Evolutionary conservation across 106 monocot species (phyloP).

Genomic region (Narthecium ossifragum): DNA sequence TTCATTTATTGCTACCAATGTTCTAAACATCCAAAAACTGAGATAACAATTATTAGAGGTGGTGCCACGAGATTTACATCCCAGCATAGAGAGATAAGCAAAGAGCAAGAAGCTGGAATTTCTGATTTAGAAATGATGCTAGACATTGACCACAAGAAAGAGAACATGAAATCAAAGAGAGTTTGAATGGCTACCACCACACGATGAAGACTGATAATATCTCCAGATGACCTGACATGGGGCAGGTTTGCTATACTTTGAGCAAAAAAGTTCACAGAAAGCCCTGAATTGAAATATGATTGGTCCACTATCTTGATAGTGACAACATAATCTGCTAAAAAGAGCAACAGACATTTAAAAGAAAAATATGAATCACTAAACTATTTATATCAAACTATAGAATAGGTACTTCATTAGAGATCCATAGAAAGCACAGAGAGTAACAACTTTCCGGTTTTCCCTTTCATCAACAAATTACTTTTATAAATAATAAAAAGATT

Average conservation of each 20-base stretch:
- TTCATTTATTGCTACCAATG: too few species aligned
- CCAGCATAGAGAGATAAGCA: neutral
- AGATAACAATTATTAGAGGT: neutral
- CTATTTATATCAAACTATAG: neutral
- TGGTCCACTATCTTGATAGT: constrained; percentile 47
- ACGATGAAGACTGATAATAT: constrained; percentile 52
- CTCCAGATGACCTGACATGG: constrained; percentile 39
- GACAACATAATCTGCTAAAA: constrained; percentile 40
- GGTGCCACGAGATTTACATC: neutral
- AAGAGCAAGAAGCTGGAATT: neutral
- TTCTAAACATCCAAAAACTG: too few species aligned
- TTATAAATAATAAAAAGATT: too few species aligned
- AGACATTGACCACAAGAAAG: neutral
- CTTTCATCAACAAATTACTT: too few species aligned
- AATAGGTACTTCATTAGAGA: neutral
- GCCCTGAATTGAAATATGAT: constrained; percentile 30
- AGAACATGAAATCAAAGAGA: neutral
- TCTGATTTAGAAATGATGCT: neutral
- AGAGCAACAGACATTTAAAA: too few species aligned
- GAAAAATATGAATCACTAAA: neutral
- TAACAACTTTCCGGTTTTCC: too few species aligned
- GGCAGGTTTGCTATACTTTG: constrained; percentile 16
- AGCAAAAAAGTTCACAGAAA: constrained; percentile 45
- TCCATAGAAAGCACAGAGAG: neutral
- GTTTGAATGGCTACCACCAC: constrained; percentile 29